These are phyloP conservation scores for Symmetrospora coprosmae DNA, from an alignment of 768 basidiomycete species.

Conservation along the genomic window DNA sequence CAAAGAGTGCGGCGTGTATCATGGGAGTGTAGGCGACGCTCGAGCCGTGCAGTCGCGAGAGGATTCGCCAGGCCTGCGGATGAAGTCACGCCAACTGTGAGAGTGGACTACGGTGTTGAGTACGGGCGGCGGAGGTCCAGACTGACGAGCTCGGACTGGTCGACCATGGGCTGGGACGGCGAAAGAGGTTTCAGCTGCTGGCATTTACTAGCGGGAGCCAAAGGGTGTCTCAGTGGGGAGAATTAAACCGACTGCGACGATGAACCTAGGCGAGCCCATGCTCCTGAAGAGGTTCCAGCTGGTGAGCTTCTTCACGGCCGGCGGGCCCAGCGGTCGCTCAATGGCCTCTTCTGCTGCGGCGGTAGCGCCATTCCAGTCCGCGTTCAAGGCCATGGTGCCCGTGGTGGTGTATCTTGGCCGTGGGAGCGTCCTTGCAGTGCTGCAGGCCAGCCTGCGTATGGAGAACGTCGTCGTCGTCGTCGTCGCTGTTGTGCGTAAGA, in stretches of 20 bases:
- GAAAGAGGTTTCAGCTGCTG: not conserved
- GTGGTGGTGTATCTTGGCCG: too few relatives aligned
- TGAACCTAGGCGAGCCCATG: conserved; percentile 17
- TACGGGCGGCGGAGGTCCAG: not conserved
- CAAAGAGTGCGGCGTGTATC: conserved; percentile 86
- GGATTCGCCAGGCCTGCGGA: conserved; percentile 67
- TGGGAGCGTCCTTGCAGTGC: too few relatives aligned
- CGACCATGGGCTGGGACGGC: conserved; percentile 67
- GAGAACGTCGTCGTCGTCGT: too few relatives aligned
- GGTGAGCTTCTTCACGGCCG: conserved; percentile 5
- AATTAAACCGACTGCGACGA: conserved; percentile 18
- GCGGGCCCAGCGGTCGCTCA: not conserved
- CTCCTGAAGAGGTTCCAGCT: conserved; percentile 12
- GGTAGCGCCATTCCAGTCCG: too few relatives aligned
- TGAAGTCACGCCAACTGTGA: not conserved
- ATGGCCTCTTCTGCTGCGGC: not conserved
- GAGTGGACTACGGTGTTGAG: not conserved
- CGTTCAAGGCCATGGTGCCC: too few relatives aligned
- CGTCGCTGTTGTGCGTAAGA: too few relatives aligned
- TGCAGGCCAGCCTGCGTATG: too few relatives aligned
- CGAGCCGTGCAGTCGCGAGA: conserved; percentile 68
- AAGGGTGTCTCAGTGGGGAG: too few relatives aligned
- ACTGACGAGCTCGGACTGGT: conserved; percentile 86
- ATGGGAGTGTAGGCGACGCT: conserved; percentile 93
- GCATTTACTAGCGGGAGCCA: too few relatives aligned